Base-by-base conservation (phyloP, 177 flowering plant species). In the Tripterygium wilfordii region DNA sequence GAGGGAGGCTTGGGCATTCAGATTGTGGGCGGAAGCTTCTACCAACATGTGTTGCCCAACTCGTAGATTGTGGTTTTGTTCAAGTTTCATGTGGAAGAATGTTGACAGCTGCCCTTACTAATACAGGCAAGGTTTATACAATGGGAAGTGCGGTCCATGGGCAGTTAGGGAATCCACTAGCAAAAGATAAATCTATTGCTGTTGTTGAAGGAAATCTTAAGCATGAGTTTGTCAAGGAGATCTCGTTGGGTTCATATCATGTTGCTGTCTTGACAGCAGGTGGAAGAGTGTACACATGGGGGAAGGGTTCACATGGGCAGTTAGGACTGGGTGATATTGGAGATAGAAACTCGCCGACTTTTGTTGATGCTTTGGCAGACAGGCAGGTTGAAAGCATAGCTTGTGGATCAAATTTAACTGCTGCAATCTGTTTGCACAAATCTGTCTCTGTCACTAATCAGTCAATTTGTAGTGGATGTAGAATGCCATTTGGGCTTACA, bases 201-300 rank as follows among this genome's bases (percentile, higher is more conserved):
- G 14, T 68, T 31, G 88, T 78, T 33, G 80, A 72, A 68, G 85
- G 83, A 23, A 70, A 63, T 24, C 76, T 82, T 23, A 75, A 67
- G 53, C 64, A 51, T 21, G 81, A 82, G 61, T 74, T 68, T 53
- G 76, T 82, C 15, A 72, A 57, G 64, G 61, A 53, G 45, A 79
- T 82, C 25, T 70, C 89, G 23, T 68, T 75, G 3, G 89, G 89
- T 8, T 68, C 83, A 19, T 69, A 66, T 59, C 89, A 82, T 67
- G 58, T 75, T 30, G 79, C 83, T 30, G 81, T 54, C 26, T 51
- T 82, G 61, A 77, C 89, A 39, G 68, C 81, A 21, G 52, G 43
- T 1, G 85, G 85, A 16, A 57, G 39, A 40, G 81, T 79, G 17
- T 82, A 74, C 58, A 69, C 78, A 12, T 82, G 89, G 89, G 89